phyloP scores from a whole-genome alignment of 2,329 filamentous ascomycete species.

The Herpotrichia juniperi region DNA sequence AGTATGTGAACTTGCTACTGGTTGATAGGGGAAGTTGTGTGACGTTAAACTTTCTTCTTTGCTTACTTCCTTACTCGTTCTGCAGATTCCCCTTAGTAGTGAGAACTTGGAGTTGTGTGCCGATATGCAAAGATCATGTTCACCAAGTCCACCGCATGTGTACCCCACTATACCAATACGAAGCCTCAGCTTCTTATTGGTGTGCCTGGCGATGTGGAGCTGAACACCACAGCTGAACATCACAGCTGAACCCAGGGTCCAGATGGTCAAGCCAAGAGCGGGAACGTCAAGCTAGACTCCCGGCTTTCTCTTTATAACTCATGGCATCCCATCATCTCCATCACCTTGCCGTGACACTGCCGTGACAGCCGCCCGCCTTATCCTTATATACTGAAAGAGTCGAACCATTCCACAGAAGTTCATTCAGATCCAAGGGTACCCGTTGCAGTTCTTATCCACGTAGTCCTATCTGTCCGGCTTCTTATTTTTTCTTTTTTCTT shows the following conservation, averaged over 20 bases:
- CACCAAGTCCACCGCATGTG: too few species aligned
- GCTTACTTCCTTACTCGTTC: too few species aligned
- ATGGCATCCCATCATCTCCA: background rate
- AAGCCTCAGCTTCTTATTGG: slow-evolving; percentile 9
- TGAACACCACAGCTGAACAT: slow-evolving; percentile 1
- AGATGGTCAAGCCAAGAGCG: slow-evolving; percentile 3
- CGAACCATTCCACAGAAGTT: too few species aligned
- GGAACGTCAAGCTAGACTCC: slow-evolving; percentile 1
- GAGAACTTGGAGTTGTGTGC: too few species aligned
- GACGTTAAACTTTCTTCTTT: too few species aligned
- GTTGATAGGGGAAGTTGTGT: too few species aligned
- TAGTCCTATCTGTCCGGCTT: too few species aligned
- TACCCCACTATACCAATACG: too few species aligned
- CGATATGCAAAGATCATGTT: too few species aligned
- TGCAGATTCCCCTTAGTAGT: too few species aligned
- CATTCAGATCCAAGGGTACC: background rate
- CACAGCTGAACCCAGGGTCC: background rate
- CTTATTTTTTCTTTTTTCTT: background rate
- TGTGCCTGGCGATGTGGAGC: slow-evolving; percentile 15
- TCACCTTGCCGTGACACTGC: background rate
- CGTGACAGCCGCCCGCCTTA: background rate
- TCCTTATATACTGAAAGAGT: background rate
- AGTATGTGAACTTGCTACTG: too few species aligned
- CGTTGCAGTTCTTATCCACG: too few species aligned
- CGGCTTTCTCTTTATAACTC: background rate